Percentiles rank a stretch among this genome's conserved stretches.
Evolutionary conservation across 176 grass and related monocot genomes (phyloP).

Genomic region (Oryza meridionalis): DNA sequence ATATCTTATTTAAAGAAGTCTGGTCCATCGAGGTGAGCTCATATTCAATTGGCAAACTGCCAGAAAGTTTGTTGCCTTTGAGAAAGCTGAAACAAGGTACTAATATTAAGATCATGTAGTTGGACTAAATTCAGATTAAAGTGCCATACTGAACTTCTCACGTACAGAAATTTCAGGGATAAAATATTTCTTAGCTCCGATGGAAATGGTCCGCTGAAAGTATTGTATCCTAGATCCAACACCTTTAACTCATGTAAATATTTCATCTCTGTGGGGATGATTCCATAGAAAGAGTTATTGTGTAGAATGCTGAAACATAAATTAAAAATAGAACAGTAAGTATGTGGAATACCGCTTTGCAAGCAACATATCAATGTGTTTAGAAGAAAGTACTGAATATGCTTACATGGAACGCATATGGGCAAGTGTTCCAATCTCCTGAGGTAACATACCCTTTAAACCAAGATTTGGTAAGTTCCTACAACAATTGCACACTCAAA

Average conservation of each 20-base stretch:
- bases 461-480: constrained; percentile 71
- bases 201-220: constrained; percentile 53
- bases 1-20: constrained; percentile 25
- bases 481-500: constrained; percentile 1
- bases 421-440: constrained; percentile 47
- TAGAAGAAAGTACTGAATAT: constrained; percentile 5
- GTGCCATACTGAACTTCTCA: background rate
- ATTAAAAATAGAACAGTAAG: background rate
- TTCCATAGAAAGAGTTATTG: constrained; percentile 63
- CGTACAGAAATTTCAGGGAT: constrained; percentile 54
- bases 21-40: background rate
- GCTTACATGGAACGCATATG: constrained; percentile 58
- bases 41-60: constrained; percentile 24
- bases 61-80: constrained; percentile 48
- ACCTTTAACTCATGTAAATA: constrained; percentile 43
- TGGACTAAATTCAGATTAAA: too few relatives aligned
- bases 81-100: constrained; percentile 42
- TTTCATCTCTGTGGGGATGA: constrained; percentile 53
- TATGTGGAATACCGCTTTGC: background rate
- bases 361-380: background rate
- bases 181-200: constrained; percentile 39
- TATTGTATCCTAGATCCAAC: constrained; percentile 65
- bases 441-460: constrained; percentile 49
- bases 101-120: too few relatives aligned
- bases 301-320: constrained; percentile 46